phyloP scores from a whole-genome alignment of 495 filamentous ascomycete genomes.

The Penicillium paradoxum region DNA sequence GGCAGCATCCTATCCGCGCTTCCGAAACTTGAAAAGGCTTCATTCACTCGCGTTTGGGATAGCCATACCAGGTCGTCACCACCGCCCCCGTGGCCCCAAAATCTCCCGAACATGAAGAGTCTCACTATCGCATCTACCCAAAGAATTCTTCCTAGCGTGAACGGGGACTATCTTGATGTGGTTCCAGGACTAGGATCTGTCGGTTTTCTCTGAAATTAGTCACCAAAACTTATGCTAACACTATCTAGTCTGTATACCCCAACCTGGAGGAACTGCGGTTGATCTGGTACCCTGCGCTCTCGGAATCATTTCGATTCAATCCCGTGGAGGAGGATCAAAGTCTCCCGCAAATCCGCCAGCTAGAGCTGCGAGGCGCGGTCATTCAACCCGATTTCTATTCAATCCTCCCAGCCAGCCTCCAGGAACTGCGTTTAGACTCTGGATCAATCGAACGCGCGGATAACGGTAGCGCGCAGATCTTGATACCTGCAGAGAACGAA shows the following conservation, averaged over 20 bases:
- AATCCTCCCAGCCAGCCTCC: constrained; percentile 27
- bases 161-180: constrained; percentile 9
- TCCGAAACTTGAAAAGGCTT: constrained; percentile 38
- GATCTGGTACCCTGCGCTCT: constrained; percentile 22
- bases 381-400: constrained; percentile 13
- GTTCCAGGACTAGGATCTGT: constrained; percentile 9
- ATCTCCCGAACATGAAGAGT: constrained; percentile 34
- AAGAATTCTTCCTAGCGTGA: neutral
- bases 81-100: constrained; percentile 19
- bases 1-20: constrained; percentile 34
- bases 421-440: constrained; percentile 28
- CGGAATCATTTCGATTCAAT: constrained; percentile 10
- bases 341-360: constrained; percentile 23
- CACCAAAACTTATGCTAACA: neutral
- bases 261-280: constrained; percentile 38
- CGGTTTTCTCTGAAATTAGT: neutral
- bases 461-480: neutral
- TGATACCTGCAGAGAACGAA: neutral
- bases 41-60: constrained; percentile 28
- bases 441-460: constrained; percentile 13
- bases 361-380: constrained; percentile 30
- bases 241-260: constrained; percentile 17
- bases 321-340: neutral
- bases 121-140: constrained; percentile 23
- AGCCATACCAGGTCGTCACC: neutral